Conservation (phyloP, 2,329 filamentous ascomycete species). For the Sporothrix curviconia region DNA sequence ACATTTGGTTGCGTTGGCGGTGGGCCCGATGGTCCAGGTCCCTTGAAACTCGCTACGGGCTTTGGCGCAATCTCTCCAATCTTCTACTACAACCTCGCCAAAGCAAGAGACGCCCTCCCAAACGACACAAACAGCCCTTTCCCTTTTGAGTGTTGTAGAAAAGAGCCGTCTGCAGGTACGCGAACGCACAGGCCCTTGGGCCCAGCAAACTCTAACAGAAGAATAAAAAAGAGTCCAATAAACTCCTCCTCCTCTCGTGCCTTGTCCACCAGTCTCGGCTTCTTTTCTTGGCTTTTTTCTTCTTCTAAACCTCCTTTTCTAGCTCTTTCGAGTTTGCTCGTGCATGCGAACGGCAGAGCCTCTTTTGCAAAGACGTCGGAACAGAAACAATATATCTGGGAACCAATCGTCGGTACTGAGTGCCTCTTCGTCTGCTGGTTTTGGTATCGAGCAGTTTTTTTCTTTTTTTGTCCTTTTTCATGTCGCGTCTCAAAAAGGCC, state of each 20-base stretch:
- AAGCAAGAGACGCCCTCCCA: neutral
- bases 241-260: neutral
- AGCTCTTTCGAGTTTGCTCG: too few relatives aligned
- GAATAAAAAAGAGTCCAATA: neutral
- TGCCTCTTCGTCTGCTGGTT: too few relatives aligned
- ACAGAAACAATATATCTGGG: too few relatives aligned
- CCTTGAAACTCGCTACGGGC: conserved; percentile 50
- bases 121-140: neutral
- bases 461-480: too few relatives aligned
- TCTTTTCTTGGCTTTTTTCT: neutral
- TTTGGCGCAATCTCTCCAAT: conserved; percentile 42
- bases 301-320: neutral
- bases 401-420: too few relatives aligned
- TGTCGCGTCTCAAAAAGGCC: too few relatives aligned
- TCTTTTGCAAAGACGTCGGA: too few relatives aligned
- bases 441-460: too few relatives aligned
- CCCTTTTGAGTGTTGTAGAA: neutral
- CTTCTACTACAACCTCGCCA: conserved; percentile 26
- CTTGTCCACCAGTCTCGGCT: too few relatives aligned
- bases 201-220: neutral
- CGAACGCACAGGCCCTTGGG: neutral
- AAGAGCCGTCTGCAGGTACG: neutral
- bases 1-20: neutral
- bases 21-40: conserved; percentile 13
- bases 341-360: too few relatives aligned